Evolutionary conservation across 2,329 filamentous ascomycete species (phyloP), one percentile per base, ranked within the genome.

Genomic region (Colletotrichum sp.): DNA sequence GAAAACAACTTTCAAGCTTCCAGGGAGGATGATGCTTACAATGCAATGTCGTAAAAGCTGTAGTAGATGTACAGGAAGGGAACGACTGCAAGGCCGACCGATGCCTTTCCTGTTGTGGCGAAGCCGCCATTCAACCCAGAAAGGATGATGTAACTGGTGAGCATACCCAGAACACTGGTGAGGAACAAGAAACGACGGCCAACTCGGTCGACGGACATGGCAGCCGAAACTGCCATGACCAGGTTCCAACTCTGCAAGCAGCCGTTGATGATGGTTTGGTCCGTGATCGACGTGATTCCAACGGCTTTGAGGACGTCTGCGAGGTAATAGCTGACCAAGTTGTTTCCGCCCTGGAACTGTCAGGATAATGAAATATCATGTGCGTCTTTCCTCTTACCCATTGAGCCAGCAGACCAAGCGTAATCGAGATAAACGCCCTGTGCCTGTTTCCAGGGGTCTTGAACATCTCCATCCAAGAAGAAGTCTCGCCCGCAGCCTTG

Each of bases 1-100:
- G 6, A 16, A 32, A 2, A 32, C 13, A 30, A 12, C 7, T 0
- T 0, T 0, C 0, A 6, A 0, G 39, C 0, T 48, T 3, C 5
- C 7, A 30, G 9, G 25, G 8, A 22, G 0, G 11, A 3, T 0
- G 15, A n/a, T 30, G 4, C 64, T 66, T 30, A 66, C 64, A 66
- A 86, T 86, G 71, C 71, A 2, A 74, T 36, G 22, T 74, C 71
- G 9, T 74, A 74, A 72, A 82, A 83, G 27, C 82, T 83, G 70
- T 84, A 85, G 80, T 84, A 87, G 63, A 87, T 80, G 79, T 86
- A 87, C 34, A 87, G 82, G 79, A 88, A 85, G 1, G 84, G 84
- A 8, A 88, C 80, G 1, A 86, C 83, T 2, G 83, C 85, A 9
- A 81, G 79, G 32, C 83, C 86, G 7, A 82, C 83, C 15, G 77